phyloP scores from a whole-genome alignment of 768 basidiomycete species.

The Xanthoconium purpureum region DNA sequence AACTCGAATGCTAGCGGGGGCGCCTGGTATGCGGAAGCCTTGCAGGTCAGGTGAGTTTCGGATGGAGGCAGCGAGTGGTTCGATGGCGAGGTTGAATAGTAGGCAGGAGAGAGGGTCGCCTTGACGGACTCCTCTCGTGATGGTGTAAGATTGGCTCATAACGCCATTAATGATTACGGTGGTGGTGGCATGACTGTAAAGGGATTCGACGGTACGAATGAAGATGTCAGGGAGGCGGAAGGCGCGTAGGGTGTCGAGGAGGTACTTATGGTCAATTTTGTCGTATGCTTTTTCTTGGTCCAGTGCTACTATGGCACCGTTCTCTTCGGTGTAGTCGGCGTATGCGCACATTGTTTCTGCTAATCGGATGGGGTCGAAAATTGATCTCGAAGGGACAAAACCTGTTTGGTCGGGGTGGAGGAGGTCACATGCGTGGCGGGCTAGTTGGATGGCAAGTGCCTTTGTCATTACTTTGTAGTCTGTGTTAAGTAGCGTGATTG shows the following conservation, averaged over 20 bases:
- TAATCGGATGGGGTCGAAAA: constrained; percentile 34
- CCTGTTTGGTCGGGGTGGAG: constrained; percentile 34
- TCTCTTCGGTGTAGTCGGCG: constrained; percentile 13
- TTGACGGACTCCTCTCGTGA: not conserved
- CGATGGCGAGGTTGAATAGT: not conserved
- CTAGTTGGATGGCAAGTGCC: constrained; percentile 17
- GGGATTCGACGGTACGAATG: not conserved
- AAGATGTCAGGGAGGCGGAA: not conserved
- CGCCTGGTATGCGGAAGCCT: not conserved
- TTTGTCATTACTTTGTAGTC: constrained; percentile 24
- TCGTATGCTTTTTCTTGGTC: constrained; percentile 42
- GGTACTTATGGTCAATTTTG: constrained; percentile 33
- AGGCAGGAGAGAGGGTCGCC: not conserved
- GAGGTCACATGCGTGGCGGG: constrained; percentile 11
- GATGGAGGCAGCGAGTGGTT: not conserved
- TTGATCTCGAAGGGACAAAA: constrained; percentile 29
- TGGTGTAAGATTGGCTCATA: not conserved
- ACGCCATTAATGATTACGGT: not conserved
- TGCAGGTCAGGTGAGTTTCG: not conserved
- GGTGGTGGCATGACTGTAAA: not conserved
- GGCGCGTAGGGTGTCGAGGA: not conserved
- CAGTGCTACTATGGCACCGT: constrained; percentile 29
- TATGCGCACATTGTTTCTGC: constrained; percentile 22
- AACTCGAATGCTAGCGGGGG: not conserved
- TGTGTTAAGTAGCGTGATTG: constrained; percentile 29